Conservation (phyloP, 495 filamentous ascomycete genomes). For the Tuber microsphaerosporum region DNA sequence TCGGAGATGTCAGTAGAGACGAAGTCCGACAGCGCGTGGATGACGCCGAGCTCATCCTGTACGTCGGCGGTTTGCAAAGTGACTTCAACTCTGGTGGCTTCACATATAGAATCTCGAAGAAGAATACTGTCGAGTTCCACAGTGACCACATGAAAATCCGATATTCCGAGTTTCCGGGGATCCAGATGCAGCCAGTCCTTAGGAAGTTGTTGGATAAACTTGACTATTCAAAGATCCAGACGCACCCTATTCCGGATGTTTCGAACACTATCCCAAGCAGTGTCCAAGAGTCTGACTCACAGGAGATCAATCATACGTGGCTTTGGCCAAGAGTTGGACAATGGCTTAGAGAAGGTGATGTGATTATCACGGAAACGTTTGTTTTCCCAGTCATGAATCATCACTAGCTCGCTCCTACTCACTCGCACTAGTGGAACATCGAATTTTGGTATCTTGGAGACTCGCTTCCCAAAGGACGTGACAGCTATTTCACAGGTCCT, state of each 20-base stretch:
- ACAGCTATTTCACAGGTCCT: slow-evolving; percentile 76
- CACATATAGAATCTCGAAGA: slow-evolving; percentile 71
- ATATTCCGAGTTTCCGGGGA: slow-evolving; percentile 75
- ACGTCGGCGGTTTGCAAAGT: slow-evolving; percentile 73
- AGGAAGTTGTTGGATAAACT: slow-evolving; percentile 60
- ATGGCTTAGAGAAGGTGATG: slow-evolving; percentile 67
- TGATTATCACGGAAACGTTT: slow-evolving; percentile 74
- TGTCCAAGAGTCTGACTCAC: slow-evolving; percentile 45
- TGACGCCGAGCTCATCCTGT: slow-evolving; percentile 71
- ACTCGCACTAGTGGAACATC: slow-evolving; percentile 55
- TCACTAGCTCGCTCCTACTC: slow-evolving; percentile 6
- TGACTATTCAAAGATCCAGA: slow-evolving; percentile 52
- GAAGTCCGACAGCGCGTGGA: slow-evolving; percentile 70
- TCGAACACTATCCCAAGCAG: slow-evolving; percentile 54
- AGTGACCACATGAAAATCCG: slow-evolving; percentile 62
- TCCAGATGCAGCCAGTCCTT: slow-evolving; percentile 81
- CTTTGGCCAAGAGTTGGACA: slow-evolving; percentile 76
- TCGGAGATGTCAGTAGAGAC: slow-evolving; percentile 66
- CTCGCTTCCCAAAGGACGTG: slow-evolving; percentile 67
- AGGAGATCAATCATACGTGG: slow-evolving; percentile 71
- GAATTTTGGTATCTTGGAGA: slow-evolving; percentile 87
- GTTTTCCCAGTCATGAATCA: not conserved
- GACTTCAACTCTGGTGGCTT: slow-evolving; percentile 90
- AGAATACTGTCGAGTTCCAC: slow-evolving; percentile 83
- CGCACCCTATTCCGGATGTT: slow-evolving; percentile 45